Conservation (phyloP, 768 basidiomycete species). For the Amanita rimosa region DNA sequence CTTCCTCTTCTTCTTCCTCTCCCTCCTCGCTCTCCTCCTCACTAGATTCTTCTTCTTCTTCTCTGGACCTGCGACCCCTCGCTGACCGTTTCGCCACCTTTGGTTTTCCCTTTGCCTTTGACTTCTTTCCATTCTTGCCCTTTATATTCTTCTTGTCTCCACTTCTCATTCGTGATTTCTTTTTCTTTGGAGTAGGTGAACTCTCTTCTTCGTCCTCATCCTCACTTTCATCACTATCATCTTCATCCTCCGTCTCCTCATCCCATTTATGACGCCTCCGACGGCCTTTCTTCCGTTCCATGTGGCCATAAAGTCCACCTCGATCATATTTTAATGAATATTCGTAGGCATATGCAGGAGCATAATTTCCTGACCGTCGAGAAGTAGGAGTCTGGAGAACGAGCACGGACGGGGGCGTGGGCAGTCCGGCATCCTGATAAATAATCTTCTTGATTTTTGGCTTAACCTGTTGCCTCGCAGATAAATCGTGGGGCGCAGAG, state of each 20-base stretch:
- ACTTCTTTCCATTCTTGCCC: not conserved
- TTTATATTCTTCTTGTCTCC: slow-evolving; percentile 2
- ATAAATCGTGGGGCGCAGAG: not conserved
- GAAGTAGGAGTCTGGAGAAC: slow-evolving; percentile 1
- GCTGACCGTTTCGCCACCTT: not conserved
- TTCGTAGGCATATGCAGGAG: slow-evolving; percentile 5
- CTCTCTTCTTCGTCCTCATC: not conserved
- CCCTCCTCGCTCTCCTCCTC: slow-evolving; percentile 2
- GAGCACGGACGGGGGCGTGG: slow-evolving; percentile 2
- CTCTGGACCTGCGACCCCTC: not conserved
- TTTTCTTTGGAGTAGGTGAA: slow-evolving; percentile 3
- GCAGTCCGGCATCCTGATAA: not conserved
- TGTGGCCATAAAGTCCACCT: not conserved
- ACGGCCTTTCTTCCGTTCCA: slow-evolving; percentile 1
- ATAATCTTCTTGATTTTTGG: not conserved
- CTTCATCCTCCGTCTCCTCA: slow-evolving; percentile 1
- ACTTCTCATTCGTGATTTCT: not conserved
- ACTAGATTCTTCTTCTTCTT: not conserved
- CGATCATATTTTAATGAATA: slow-evolving; percentile 5
- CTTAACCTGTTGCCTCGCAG: not conserved
- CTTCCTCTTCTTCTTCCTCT: slow-evolving; percentile 1
- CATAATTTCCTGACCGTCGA: slow-evolving; percentile 2
- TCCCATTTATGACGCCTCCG: not conserved
- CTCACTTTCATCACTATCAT: not conserved
- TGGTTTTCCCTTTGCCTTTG: slow-evolving; percentile 1